Evolutionary conservation across 768 basidiomycete genomes (phyloP), one percentile per base, ranked within the genome.

Genomic region (Panaeolus papilionaceus): DNA sequence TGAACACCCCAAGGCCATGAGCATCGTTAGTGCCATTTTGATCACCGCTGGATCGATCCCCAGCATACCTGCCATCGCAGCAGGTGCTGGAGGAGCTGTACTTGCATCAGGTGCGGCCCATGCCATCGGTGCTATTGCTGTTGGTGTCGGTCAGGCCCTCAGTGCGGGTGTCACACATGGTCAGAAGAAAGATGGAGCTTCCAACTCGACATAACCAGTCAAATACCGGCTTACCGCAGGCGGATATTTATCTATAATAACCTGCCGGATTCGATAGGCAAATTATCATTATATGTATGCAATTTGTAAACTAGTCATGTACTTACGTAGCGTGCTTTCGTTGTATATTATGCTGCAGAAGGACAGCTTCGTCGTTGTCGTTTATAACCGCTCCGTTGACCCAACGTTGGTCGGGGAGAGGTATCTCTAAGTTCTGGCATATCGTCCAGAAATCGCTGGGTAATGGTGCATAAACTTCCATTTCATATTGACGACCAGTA

Each of bases 21-120:
- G 86, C 68, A 85, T 91, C 39, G 76, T 93, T 64, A 90, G 90
- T 69, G 92, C 92, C 7, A 87, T 94, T 64, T 85, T 94, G 67
- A 91, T 94, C 74, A 92, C 92, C 2, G 90, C 89, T 38, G 92
- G 92, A 40, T 88, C 89, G 38, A 81, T 94, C 49, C 92, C 92
- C 0, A 79, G 91, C 0, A 85, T 93, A 38, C 92, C 92, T 23
- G 90, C 84, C 2, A 85, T 93, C 73, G 82, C 82, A 62, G 87
- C 87, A 0, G 89, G 88, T 20, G 90, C 88, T 4, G 91, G 92
- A 23, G 92, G 92, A 10, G 89, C 90, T 0, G 80, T 92, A 63
- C 81, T 94, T 40, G 92, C 92, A 10, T 86, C 90, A 16, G 84
- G 88, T 12, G 89, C 92, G 14, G 91, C 87, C 14, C 92, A 93